Base-by-base conservation (phyloP, 768 basidiomycete genomes). In the Boletellus sp. region DNA sequence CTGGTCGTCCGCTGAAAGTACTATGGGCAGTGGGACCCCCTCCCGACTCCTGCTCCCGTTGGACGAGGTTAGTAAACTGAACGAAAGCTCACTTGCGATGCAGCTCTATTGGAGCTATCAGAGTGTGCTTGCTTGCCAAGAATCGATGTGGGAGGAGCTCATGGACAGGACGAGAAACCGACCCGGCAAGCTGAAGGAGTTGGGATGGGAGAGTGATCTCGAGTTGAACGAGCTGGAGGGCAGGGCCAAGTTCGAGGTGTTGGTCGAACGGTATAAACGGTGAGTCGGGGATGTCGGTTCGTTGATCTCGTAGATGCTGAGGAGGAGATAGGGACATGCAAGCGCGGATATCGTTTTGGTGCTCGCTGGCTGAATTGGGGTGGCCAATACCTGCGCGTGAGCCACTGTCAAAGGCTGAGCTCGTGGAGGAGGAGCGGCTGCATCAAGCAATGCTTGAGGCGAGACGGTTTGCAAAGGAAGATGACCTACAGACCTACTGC, bases 91-190 rank as follows among this genome's bases (percentile, higher is more conserved):
- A 2, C 72, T 85, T 24, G 83, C 84, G 0, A 84, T 87, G 82
- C 85, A 87, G 49, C 74, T 87, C 4, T 80, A 84, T 57, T 72
- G 75, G 53, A 77, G 80, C n/a, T 85, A 78, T 52, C 78, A 81
- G 55, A 65, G 68, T 17, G 80, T 87, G 8, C 62, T 85, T 12
- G 83, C 81, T 12, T 84, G 82, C 55, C 78, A 83, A 63, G 85
- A 87, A 59, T 78, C 83, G 24, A 85, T 87, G 83, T 87, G 85
- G 84, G 85, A 86, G 53, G 84, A 85, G 47, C 72, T 87, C 42
- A 77, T 78, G 55, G 78, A 83, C 53, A 75, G 79, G 52, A 73
- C 84, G 64, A 72, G 80, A 44, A 84, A 84, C 56, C 70, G 76
- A 47, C 76, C 72, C 40, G 71, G 74, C 6, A 76, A 80, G 50